Base-by-base conservation (phyloP, 805 yeast genomes). In the Sugiyamaella lignohabitans region DNA sequence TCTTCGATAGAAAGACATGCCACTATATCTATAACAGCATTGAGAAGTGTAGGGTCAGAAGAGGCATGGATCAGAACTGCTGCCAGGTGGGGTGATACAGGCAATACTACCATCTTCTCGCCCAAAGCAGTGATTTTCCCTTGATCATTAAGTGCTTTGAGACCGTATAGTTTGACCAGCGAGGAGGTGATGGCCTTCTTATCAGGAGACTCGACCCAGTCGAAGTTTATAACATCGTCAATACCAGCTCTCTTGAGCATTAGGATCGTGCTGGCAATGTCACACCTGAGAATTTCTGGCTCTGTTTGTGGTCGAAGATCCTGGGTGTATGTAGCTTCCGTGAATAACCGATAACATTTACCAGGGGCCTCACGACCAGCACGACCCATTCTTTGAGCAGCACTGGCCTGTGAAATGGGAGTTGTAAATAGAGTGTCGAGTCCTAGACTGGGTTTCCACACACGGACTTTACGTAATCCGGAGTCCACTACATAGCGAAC, bases 321-420 rank as follows among this genome's bases (percentile, higher is more conserved):
- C 2, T 64, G 49, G 23, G 45, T 38, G 57, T 77, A 91, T 48
- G 85, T 82, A 1, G 68, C 61, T 56, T 91, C 98, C 42, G 85
- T 80, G 63, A 83, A 93, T 32, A 93, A 67, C 49, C 98, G 69
- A 65, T 73, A 93, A 38, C 93, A 86, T 63, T 91, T 91, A 38
- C 99, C 99, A 24, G 84, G 78, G 16, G 80, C 75, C 67, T 93
- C 98, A 78, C 99, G 87, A 52, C 99, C 99, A n/a, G 99, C 98
- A 73, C 99, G 85, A 63, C 99, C 99, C 40, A 89, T 80, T 66
- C 99, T 73, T 69, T 93, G 99, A 30, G 85, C 78, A 0, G 98
- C 98, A 35, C 95, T 84, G 0, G 98, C 95, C 59, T 84, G 87
- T 0, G 98, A 88, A 19, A 93, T 82, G 1, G 98, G 93, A 0